Evolutionary conservation across 306 rosid species (phyloP).

Genomic region (Cyclanthera cordifolia): DNA sequence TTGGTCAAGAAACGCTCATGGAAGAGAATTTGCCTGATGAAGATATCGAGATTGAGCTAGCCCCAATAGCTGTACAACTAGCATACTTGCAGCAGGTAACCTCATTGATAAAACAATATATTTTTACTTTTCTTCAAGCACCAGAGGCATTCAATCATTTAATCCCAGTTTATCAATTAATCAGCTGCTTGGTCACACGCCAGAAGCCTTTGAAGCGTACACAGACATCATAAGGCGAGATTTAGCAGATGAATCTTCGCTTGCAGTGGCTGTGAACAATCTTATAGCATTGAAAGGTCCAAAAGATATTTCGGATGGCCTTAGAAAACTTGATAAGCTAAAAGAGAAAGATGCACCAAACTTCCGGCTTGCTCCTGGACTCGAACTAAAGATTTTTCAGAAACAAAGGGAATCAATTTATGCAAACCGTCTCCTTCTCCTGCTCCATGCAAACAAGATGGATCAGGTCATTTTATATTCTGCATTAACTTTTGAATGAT

Average conservation of each 20-base stretch:
- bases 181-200: constrained; percentile 72
- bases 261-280: constrained; percentile 89
- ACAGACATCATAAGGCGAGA: constrained; percentile 54
- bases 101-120: constrained; percentile 4
- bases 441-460: constrained; percentile 77
- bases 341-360: constrained; percentile 62
- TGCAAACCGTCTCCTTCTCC: constrained; percentile 70
- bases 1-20: constrained; percentile 57
- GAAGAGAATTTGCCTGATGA: constrained; percentile 73
- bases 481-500: neutral
- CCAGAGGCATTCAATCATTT: constrained; percentile 5
- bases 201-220: constrained; percentile 67
- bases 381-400: constrained; percentile 60
- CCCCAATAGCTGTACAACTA: constrained; percentile 87
- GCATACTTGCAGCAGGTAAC: constrained; percentile 88
- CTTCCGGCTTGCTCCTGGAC: constrained; percentile 59
- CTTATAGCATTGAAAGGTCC: constrained; percentile 68
- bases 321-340: constrained; percentile 75
- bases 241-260: constrained; percentile 69
- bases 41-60: constrained; percentile 69
- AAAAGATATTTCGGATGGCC: constrained; percentile 89
- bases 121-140: constrained; percentile 9
- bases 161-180: constrained; percentile 26
- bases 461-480: constrained; percentile 56
- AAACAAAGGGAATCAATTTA: constrained; percentile 71